These are phyloP conservation scores for Opeltia flavorubescens DNA, from an alignment of 495 filamentous ascomycete species.

Conservation along the genomic window DNA sequence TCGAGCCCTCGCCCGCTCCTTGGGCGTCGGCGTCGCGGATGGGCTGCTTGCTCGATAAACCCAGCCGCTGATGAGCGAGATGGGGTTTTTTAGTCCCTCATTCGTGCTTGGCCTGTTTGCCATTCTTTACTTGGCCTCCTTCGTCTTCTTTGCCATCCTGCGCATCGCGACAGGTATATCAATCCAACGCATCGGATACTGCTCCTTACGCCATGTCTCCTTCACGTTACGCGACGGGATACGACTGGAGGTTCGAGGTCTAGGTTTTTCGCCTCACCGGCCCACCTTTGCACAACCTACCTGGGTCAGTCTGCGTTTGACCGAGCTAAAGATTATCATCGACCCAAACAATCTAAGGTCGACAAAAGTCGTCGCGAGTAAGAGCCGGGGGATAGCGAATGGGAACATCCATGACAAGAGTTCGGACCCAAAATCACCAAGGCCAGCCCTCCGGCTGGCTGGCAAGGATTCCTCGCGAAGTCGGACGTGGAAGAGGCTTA, in stretches of 20 bases:
- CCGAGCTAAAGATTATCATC: constrained; percentile 69
- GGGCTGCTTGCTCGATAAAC: neutral
- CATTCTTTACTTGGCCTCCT: constrained; percentile 77
- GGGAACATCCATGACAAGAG: constrained; percentile 8
- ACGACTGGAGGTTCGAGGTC: constrained; percentile 74
- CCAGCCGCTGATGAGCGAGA: constrained; percentile 11
- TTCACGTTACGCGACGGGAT: constrained; percentile 79
- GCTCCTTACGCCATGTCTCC: constrained; percentile 75
- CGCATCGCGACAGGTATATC: constrained; percentile 88
- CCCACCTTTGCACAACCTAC: constrained; percentile 95
- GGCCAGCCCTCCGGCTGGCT: constrained; percentile 9
- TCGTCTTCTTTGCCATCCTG: constrained; percentile 84
- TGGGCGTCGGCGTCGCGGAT: constrained; percentile 1
- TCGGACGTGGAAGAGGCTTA: constrained; percentile 66
- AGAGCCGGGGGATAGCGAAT: constrained; percentile 14
- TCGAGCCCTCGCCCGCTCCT: neutral
- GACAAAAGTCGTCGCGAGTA: constrained; percentile 27
- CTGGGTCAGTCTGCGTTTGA: constrained; percentile 83
- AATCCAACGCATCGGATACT: constrained; percentile 87
- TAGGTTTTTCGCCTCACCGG: constrained; percentile 76
- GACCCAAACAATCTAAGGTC: constrained; percentile 49
- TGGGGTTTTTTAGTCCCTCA: constrained; percentile 52
- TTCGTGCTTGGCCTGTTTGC: constrained; percentile 74
- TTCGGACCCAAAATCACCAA: constrained; percentile 8
- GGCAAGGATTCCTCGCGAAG: constrained; percentile 32